Evolutionary conservation across 148 eudicot genomes (phyloP), one percentile per base, ranked within the genome.

Genomic region (Cornus kousa): DNA sequence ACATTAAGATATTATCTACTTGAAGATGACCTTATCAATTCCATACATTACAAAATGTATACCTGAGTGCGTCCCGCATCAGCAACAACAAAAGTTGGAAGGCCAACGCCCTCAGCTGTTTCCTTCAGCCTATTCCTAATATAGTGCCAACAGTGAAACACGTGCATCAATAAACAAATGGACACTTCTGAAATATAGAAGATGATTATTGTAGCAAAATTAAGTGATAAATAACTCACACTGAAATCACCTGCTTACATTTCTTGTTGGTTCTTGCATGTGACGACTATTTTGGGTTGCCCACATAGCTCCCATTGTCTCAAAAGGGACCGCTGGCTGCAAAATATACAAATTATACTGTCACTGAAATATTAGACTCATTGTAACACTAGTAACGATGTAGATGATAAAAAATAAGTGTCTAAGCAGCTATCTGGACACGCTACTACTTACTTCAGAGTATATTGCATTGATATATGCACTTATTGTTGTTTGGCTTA

Each of bases 1-100:
- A 28, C 37, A 35, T 1, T 35, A 35, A 35, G 37, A 2, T 35
- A 35, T 35, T 35, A 35, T 35, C 37, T 35, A 35, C 37, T 35
- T 23, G 3, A 12, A 53, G 43, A 17, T n/a, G 65, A 12, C 19
- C 68, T 31, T 5, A 2, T 33, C 20, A 1, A 50, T 78, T 59
- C 39, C 69, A 24, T 9, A 69, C 35, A 50, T 68, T 0, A 4
- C 7, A 57, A 39, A 55, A 6, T 9, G 37, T 65, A 40, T 76
- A 93, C 98, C 97, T 93, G 97, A 23, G 97, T 95, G 16, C 98
- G 94, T 60, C 98, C 98, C 23, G 98, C 98, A 85, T 95, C 98
- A 76, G 98, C 94, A 86, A 95, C 97, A 40, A 91, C 91, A 89
- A 83, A 95, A 74, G 97, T 93, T 70, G 98, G 98, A 82, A 95